Conservation (phyloP, 2,329 filamentous ascomycete species). For the Fusarium drepaniforme region DNA sequence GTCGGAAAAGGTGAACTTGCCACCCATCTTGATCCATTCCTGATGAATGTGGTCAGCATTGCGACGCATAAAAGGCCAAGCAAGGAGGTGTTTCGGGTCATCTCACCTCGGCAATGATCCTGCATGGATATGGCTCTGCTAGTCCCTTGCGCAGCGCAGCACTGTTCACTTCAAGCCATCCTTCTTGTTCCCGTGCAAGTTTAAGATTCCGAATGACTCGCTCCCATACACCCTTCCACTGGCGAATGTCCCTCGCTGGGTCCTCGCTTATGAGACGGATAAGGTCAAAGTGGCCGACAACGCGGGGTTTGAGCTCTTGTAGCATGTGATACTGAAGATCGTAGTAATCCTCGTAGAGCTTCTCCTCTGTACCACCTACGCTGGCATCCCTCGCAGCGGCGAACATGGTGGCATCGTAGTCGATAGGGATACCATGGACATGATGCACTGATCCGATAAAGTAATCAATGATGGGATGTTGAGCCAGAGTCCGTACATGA, state of each 20-base stretch:
- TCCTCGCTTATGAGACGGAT: slow-evolving; percentile 83
- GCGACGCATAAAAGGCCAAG: background rate
- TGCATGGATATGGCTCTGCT: slow-evolving; percentile 87
- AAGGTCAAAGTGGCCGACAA: slow-evolving; percentile 96
- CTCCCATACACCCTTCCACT: slow-evolving; percentile 77
- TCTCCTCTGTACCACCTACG: slow-evolving; percentile 69
- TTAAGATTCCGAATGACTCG: slow-evolving; percentile 80
- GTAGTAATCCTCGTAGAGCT: slow-evolving; percentile 87
- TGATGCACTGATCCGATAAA: slow-evolving; percentile 96
- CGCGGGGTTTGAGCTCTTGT: slow-evolving; percentile 73
- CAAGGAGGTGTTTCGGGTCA: background rate
- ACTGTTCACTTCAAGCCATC: slow-evolving; percentile 90
- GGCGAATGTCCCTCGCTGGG: slow-evolving; percentile 70
- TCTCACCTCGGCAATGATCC: slow-evolving; percentile 80
- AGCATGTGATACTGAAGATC: slow-evolving; percentile 90
- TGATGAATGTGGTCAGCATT: slow-evolving; percentile 46
- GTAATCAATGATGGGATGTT: slow-evolving; percentile 79
- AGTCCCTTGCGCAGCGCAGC: slow-evolving; percentile 90
- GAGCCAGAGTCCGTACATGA: slow-evolving; percentile 71
- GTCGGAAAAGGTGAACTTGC: slow-evolving; percentile 91
- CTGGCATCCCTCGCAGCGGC: slow-evolving; percentile 55
- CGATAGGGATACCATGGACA: slow-evolving; percentile 87
- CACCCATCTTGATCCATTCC: slow-evolving; percentile 79
- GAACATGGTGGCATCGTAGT: slow-evolving; percentile 82
- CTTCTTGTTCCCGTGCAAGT: slow-evolving; percentile 78